Evolutionary conservation across 129 eudicot species (phyloP).

Genomic region (Chrysanthemum lavandulifolium): DNA sequence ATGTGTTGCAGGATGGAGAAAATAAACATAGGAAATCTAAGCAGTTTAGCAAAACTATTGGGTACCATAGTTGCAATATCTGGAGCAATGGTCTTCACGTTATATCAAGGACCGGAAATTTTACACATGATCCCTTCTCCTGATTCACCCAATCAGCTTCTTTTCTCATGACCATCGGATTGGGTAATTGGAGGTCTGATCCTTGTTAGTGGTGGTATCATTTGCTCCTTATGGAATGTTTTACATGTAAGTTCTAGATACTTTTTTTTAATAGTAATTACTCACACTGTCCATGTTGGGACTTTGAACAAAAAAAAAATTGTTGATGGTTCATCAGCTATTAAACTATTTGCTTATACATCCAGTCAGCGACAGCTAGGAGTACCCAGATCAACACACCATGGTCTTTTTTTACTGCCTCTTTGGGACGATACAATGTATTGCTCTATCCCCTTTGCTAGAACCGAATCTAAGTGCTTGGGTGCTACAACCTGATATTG

Average conservation of each 20-base stretch:
- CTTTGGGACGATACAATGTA: constrained; percentile 10
- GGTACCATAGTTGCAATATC: constrained; percentile 34
- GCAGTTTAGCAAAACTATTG: constrained; percentile 27
- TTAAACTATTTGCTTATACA: constrained; percentile 6
- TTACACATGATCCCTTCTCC: neutral
- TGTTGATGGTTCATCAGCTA: neutral
- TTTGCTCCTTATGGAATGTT: constrained; percentile 20
- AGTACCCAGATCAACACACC: constrained; percentile 21
- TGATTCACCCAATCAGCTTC: neutral
- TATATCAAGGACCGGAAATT: constrained; percentile 33
- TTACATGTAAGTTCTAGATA: constrained; percentile 14
- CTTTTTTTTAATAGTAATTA: too few species aligned
- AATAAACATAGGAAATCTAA: constrained; percentile 22
- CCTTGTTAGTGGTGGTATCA: neutral
- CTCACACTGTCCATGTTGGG: too few species aligned
- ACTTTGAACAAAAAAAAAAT: too few species aligned
- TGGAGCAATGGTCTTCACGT: constrained; percentile 37
- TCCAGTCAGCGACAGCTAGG: constrained; percentile 21
- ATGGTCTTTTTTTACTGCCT: constrained; percentile 12
- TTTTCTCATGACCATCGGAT: neutral
- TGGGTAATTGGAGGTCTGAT: constrained; percentile 28
- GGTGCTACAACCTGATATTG: neutral
- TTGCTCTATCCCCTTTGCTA: constrained; percentile 2
- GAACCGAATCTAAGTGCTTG: constrained; percentile 6
- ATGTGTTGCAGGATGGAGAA: constrained; percentile 32